Evolutionary conservation across 208 protist genomes (phyloP).

Genomic region (Dictyostelium gargantuum): DNA sequence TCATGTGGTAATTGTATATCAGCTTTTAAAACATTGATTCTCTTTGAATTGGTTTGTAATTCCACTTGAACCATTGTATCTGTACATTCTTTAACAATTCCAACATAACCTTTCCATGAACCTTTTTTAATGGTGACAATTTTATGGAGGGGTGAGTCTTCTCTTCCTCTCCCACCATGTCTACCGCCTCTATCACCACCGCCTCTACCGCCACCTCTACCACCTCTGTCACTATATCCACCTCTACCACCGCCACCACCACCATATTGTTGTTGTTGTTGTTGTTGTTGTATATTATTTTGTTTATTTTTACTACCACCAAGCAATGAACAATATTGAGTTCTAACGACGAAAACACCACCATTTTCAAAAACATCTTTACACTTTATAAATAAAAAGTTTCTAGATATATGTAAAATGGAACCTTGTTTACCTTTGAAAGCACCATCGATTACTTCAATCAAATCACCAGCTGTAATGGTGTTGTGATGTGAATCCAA

Average conservation of each 20-base stretch:
- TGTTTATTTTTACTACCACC: constrained; percentile 34
- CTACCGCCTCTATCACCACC: neutral
- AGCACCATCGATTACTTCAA: neutral
- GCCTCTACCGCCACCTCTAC: neutral
- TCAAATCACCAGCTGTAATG: constrained; percentile 66
- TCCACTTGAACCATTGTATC: constrained; percentile 72
- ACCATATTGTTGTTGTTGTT: neutral
- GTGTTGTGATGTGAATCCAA: constrained; percentile 71
- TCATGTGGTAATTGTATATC: neutral
- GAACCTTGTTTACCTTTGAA: constrained; percentile 69
- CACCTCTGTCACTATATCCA: neutral
- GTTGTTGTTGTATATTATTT: neutral
- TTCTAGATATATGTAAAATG: constrained; percentile 81
- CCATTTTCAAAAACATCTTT: constrained; percentile 80
- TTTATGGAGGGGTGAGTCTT: constrained; percentile 69
- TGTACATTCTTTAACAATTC: constrained; percentile 72
- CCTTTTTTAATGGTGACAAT: constrained; percentile 65
- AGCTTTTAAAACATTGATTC: constrained; percentile 46
- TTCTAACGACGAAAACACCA: constrained; percentile 80
- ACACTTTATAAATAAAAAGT: constrained; percentile 76
- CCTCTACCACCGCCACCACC: neutral
- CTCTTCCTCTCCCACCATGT: neutral
- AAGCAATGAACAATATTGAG: constrained; percentile 32
- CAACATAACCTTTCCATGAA: constrained; percentile 72
- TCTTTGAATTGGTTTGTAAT: constrained; percentile 73